Conservation (phyloP, 495 filamentous ascomycete species). For the Cetradonia linearis region DNA sequence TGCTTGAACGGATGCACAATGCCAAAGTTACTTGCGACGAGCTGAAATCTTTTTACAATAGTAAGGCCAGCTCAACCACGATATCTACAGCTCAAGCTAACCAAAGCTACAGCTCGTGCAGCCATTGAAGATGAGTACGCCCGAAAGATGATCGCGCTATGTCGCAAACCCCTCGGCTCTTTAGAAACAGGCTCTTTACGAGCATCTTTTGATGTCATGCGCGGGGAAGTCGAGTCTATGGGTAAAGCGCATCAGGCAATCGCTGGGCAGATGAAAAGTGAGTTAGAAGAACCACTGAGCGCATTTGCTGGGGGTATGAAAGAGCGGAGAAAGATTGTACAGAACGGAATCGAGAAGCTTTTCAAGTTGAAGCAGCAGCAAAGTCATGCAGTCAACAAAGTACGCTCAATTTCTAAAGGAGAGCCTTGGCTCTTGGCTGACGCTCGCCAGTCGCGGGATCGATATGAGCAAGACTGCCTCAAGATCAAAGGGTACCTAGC, state of each 20-base stretch:
- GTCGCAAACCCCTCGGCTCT: conserved; percentile 84
- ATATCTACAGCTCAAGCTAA: background rate
- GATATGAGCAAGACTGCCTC: conserved; percentile 92
- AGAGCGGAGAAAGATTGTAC: conserved; percentile 91
- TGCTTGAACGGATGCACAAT: conserved; percentile 92
- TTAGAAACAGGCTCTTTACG: conserved; percentile 75
- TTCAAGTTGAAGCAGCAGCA: conserved; percentile 89
- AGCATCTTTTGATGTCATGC: conserved; percentile 71
- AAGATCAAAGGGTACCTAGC: conserved; percentile 98
- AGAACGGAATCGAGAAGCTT: conserved; percentile 82
- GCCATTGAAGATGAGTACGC: conserved; percentile 96
- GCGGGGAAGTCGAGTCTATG: conserved; percentile 88
- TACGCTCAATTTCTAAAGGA: conserved; percentile 27
- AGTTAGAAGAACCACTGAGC: conserved; percentile 88
- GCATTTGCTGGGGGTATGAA: conserved; percentile 91
- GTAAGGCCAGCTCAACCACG: conserved; percentile 48
- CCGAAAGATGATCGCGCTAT: conserved; percentile 77
- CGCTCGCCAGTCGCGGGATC: conserved; percentile 61
- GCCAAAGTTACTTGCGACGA: conserved; percentile 95
- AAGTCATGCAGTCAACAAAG: conserved; percentile 85
- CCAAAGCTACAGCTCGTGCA: conserved; percentile 55
- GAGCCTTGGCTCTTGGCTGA: conserved; percentile 23
- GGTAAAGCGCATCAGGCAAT: conserved; percentile 86
- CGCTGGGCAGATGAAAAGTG: conserved; percentile 86
- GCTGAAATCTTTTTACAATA: conserved; percentile 78